Base-by-base conservation (phyloP, 305 asterid species). In the Fraxinus baroniana region DNA sequence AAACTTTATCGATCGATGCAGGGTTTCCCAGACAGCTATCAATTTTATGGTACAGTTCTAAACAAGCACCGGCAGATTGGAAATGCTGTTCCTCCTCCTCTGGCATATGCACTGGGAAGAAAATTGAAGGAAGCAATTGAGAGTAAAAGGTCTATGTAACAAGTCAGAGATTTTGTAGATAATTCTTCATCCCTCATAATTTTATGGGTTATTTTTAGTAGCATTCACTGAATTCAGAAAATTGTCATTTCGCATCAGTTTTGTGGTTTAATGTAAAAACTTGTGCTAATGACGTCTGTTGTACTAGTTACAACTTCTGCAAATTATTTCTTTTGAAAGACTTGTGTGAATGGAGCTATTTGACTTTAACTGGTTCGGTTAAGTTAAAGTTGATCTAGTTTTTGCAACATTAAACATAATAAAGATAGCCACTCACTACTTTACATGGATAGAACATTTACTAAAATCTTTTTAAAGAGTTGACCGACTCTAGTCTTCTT, bases 31-130 rank as follows among this genome's bases (percentile, higher is more conserved):
- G 97, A 90, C 71, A 87, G 91, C 84, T 93, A 89, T 77, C 86
- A 87, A 20, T 90, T 93, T 82, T 82, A 86, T 35, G 96, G 96
- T 6, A 83, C 39, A 13, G 79, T 91, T 76, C 85, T 82, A 3
- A 90, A 91, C 83, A 90, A 90, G 84, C 94, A 93, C 84, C 80
- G 90, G 77, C 95, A 93, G 83, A 88, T 93, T 64, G 97, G 97
- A 33, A 93, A 93, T 81, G 97, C 97, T 0, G 97, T 93, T 76
- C 97, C 94, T 49, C 97, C 95, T 74, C 97, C 97, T 33, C 84
- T 93, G 44, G 94, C 97, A 13, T 90, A 87, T 82, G 97, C 96
- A 46, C 79, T 93, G 35, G 97, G 97, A 26, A 74, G 83, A 74
- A 93, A 90, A 84, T 90, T 93, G 18, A 93, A 90, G 83, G 97